Base-by-base conservation (phyloP, 257 asterid species). In the Echites panduratus region DNA sequence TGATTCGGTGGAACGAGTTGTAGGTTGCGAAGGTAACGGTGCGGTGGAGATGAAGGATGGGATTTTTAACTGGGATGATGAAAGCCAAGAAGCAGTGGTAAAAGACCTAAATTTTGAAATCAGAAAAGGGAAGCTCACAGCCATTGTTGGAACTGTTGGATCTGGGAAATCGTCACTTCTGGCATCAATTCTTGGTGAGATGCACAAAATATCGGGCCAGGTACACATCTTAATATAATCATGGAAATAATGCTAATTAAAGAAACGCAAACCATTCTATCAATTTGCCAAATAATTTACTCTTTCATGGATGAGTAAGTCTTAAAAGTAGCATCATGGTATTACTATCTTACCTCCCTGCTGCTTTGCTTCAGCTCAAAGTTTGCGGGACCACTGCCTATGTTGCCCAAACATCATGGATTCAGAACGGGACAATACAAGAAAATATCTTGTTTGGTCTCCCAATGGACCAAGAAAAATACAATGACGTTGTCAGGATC, bases 321-420 rank as follows among this genome's bases (percentile, higher is more conserved):
- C 48, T 48, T 49, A 35, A 13, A 10, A 35, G 10, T 59, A 45
- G 10, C 53, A 10, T 45, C 4, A 59, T 47, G 38, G 38, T 32
- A 1, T 32, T 32, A 4, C 35, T 45, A 19, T 52, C 40, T 68
- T 32, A 61, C 49, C 38, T 77, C 32, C 65, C 59, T 48, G 44
- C 64, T 74, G 49, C 71, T 7, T 27, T 73, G 38, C 27, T 38
- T 71, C 84, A 93, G 98, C 73, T 88, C 32, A 86, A 86, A 80
- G 90, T 95, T 44, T 95, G 94, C 71, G 99, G 99, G 22, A 88
- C 84, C 65, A 92, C 99, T 19, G 99, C 99, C 32, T 95, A 90
- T 64, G 99, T 95, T 75, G 95, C 99, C 16, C 99, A 95, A 71
- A 85, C 99, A 24, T 77, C 99, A 7, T 95, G 99, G 99, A 95